These are phyloP conservation scores for Ceratobasidium sp. DNA, from an alignment of 1,284 basidiomycete genomes.

Conservation along the genomic window DNA sequence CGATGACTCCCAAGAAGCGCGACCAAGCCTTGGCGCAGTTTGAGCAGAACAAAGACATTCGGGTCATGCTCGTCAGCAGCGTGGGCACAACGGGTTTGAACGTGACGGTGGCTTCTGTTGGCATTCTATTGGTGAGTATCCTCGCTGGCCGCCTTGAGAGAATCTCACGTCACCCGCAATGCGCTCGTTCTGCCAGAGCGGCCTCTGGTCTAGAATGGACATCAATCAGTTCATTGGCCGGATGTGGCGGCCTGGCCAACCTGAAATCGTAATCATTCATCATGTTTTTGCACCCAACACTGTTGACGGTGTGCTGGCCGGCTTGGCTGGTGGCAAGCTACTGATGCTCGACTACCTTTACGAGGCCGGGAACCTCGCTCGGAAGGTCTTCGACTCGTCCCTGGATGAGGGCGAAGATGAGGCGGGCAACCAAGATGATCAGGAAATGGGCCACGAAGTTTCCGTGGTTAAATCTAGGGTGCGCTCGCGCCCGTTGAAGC, in stretches of 20 bases:
- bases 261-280: constrained; percentile 9
- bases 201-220: constrained; percentile 30
- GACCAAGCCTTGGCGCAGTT: constrained; percentile 7
- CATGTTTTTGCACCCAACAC: constrained; percentile 1
- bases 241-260: constrained; percentile 7
- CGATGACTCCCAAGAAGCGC: neutral
- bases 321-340: constrained; percentile 3
- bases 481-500: no score
- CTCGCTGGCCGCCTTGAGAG: neutral
- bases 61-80: constrained; percentile 30
- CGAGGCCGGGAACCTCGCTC: neutral
- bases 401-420: no score
- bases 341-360: constrained; percentile 29
- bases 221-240: constrained; percentile 16
- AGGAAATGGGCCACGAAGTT: no score
- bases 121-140: neutral
- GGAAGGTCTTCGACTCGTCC: neutral
- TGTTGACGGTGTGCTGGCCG: neutral
- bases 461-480: no score
- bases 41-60: neutral
- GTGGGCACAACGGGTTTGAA: constrained; percentile 32
- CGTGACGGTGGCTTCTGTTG: constrained; percentile 26
- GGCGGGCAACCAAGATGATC: no score
- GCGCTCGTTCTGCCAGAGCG: neutral
- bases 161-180: neutral